phyloP scores from a whole-genome alignment of 257 asterid genomes.

The Solanum pimpinellifolium region DNA sequence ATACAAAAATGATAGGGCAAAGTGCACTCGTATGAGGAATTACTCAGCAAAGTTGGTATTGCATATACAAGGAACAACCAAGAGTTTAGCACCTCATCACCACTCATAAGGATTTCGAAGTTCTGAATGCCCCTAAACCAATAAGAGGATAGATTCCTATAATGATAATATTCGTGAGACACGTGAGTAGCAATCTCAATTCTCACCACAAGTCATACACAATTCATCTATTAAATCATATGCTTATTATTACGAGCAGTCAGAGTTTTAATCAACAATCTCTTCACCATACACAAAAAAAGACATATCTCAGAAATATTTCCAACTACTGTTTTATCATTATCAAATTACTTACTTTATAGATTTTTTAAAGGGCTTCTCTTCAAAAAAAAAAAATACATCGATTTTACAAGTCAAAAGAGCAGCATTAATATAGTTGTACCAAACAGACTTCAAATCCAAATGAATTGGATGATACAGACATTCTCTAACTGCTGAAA shows the following conservation, averaged over 20 bases:
- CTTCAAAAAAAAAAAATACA: not conserved
- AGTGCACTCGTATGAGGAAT: not conserved
- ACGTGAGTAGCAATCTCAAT: not conserved
- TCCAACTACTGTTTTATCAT: not conserved
- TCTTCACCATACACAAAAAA: not conserved
- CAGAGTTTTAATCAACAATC: not conserved
- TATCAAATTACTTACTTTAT: not conserved
- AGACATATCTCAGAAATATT: not conserved
- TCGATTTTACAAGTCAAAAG: not conserved
- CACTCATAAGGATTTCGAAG: not conserved
- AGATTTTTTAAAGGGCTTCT: too few relatives aligned
- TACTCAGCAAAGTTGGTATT: not conserved
- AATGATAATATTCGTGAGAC: not conserved
- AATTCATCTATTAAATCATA: not conserved
- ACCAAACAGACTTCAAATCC: not conserved
- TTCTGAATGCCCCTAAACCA: not conserved
- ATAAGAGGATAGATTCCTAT: not conserved
- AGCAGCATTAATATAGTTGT: not conserved
- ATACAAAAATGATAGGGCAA: not conserved
- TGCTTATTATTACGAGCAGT: not conserved
- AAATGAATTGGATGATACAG: not conserved
- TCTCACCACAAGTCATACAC: not conserved
- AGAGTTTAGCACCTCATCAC: not conserved
- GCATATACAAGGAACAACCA: not conserved
- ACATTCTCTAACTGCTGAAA: not conserved